Conservation (phyloP, 2,329 filamentous ascomycete species). For the Alternaria burnsii region DNA sequence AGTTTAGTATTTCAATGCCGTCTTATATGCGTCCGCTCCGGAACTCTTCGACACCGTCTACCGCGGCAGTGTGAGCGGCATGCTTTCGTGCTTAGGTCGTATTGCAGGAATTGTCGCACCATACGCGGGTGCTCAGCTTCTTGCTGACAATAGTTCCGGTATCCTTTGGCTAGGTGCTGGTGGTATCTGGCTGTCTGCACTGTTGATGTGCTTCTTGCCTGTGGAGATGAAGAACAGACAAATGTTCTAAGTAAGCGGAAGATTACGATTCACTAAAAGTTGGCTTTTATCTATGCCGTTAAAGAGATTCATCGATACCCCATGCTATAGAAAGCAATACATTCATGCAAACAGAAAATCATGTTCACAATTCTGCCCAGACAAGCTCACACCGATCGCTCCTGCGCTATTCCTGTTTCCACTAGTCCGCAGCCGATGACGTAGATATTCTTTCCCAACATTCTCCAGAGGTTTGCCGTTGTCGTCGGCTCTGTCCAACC, state of each 20-base stretch:
- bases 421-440: not conserved
- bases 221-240: conserved; percentile 43
- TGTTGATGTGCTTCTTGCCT: conserved; percentile 41
- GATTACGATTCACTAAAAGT: not conserved
- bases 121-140: conserved; percentile 36
- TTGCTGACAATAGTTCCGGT: conserved; percentile 32
- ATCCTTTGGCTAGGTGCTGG: conserved; percentile 43
- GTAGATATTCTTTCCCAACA: not conserved
- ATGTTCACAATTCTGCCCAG: not conserved
- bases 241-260: conserved; percentile 33
- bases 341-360: not conserved
- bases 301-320: not conserved
- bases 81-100: conserved; percentile 40
- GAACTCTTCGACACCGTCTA: conserved; percentile 42
- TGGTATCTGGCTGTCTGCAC: conserved; percentile 40
- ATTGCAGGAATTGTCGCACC: conserved; percentile 42
- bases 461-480: not conserved
- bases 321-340: not conserved
- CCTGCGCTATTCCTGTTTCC: not conserved
- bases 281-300: not conserved
- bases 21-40: conserved; percentile 41
- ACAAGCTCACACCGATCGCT: not conserved
- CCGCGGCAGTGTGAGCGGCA: conserved; percentile 42
- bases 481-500: not conserved
- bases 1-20: conserved; percentile 39